Conservation (phyloP, 441 rosid genomes). For the Syzygium syzygioides region DNA sequence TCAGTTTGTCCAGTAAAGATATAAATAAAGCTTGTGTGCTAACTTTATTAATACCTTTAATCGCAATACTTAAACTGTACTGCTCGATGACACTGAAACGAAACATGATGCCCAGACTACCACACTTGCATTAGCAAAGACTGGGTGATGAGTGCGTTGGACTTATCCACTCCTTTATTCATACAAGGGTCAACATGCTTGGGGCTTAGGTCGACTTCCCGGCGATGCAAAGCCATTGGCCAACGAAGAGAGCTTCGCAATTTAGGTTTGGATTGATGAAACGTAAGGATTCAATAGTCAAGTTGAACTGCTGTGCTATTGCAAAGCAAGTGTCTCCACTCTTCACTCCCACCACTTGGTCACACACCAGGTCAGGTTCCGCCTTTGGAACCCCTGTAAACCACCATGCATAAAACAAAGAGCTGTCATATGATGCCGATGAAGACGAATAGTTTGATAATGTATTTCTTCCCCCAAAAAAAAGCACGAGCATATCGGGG, state of each 20-base stretch:
- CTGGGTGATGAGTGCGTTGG: background rate
- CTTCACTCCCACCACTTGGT: background rate
- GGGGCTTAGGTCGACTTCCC: background rate
- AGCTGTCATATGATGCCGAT: too few species aligned
- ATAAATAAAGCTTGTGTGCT: background rate
- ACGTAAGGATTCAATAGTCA: background rate
- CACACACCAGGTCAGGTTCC: background rate
- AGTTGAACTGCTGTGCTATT: background rate
- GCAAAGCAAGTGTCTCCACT: background rate
- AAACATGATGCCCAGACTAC: background rate
- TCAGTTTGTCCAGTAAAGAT: background rate
- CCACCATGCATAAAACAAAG: background rate
- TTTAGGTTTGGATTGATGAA: background rate
- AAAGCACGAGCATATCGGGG: too few species aligned
- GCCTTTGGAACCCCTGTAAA: too few species aligned
- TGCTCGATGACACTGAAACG: background rate
- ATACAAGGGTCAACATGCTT: background rate
- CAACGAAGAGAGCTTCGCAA: background rate
- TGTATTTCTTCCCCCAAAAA: too few species aligned
- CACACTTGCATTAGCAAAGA: background rate
- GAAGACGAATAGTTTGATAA: too few species aligned
- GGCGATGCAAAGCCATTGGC: background rate
- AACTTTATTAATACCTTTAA: background rate
- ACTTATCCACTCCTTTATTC: background rate
- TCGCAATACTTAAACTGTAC: background rate